Conservation (phyloP, 768 basidiomycete species). For the Tulasnella sp. region DNA sequence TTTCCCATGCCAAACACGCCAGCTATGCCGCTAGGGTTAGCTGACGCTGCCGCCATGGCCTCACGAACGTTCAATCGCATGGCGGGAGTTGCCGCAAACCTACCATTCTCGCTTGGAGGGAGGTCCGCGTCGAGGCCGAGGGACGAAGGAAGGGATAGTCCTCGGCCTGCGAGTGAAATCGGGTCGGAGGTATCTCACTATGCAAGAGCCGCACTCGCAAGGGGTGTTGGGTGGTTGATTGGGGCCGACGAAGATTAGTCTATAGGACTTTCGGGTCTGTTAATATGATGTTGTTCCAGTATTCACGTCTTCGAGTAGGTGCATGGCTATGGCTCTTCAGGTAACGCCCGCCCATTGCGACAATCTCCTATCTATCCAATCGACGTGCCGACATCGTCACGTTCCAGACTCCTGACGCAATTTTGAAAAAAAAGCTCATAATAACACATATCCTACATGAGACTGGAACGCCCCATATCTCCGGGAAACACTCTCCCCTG, state of each 20-base stretch:
- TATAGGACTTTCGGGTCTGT: neutral
- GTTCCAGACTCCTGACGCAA: too few species aligned
- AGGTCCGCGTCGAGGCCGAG: slow-evolving; percentile 30
- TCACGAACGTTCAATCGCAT: slow-evolving; percentile 73
- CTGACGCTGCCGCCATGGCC: slow-evolving; percentile 73
- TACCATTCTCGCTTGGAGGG: slow-evolving; percentile 59
- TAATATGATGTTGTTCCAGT: neutral
- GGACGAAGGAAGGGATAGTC: slow-evolving; percentile 36
- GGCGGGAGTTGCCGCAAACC: slow-evolving; percentile 23
- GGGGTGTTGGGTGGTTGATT: slow-evolving; percentile 94
- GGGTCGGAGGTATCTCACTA: slow-evolving; percentile 64
- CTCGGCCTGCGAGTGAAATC: slow-evolving; percentile 34
- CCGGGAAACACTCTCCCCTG: too few species aligned
- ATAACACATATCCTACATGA: too few species aligned
- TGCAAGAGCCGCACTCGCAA: slow-evolving; percentile 73
- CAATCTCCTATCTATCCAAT: too few species aligned
- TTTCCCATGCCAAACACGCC: slow-evolving; percentile 5
- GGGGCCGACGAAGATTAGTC: slow-evolving; percentile 60
- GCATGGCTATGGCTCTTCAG: too few species aligned
- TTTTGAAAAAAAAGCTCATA: too few species aligned
- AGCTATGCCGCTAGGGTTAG: slow-evolving; percentile 19
- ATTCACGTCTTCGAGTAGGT: too few species aligned
- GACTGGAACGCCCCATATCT: too few species aligned
- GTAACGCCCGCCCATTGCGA: too few species aligned
- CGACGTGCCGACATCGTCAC: too few species aligned